Percentiles rank a stretch among this genome's conserved stretches.
These are phyloP conservation scores for Acanthamoeba divionensis DNA, from an alignment of 208 protist species.

Conservation along the genomic window DNA sequence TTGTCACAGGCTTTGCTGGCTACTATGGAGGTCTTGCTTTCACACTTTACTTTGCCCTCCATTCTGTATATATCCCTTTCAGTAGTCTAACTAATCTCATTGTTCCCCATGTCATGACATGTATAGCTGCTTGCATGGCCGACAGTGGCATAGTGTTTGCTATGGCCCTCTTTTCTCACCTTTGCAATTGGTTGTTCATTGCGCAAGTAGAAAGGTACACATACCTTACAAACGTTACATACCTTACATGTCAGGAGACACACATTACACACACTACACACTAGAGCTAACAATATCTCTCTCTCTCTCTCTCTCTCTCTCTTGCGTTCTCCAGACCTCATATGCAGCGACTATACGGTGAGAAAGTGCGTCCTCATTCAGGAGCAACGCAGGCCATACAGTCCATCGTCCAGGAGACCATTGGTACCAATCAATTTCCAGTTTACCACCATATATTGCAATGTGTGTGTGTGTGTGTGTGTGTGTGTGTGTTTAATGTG, in stretches of 20 bases:
- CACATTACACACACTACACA: too few species aligned
- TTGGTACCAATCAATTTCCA: too few species aligned
- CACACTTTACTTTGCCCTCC: neutral
- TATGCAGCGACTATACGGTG: slow-evolving; percentile 68
- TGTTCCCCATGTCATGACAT: neutral
- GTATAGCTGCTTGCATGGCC: slow-evolving; percentile 81
- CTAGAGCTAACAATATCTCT: neutral
- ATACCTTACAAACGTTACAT: neutral
- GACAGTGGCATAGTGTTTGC: slow-evolving; percentile 80
- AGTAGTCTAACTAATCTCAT: neutral
- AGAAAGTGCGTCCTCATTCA: slow-evolving; percentile 51
- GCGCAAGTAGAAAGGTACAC: slow-evolving; percentile 79
- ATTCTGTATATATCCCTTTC: neutral
- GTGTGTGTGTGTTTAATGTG: too few species aligned
- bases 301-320: neutral
- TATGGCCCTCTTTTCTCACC: slow-evolving; percentile 84
- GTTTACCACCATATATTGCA: too few species aligned
- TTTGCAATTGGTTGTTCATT: slow-evolving; percentile 84
- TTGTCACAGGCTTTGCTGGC: slow-evolving; percentile 85
- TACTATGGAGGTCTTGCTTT: slow-evolving; percentile 79
- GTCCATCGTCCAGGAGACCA: slow-evolving; percentile 48
- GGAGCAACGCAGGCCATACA: slow-evolving; percentile 33
- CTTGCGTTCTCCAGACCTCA: slow-evolving; percentile 47
- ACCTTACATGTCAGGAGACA: neutral
- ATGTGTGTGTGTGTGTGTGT: too few species aligned